Evolutionary conservation across 768 basidiomycete species (phyloP).

Genomic region (Suillus subaureus): DNA sequence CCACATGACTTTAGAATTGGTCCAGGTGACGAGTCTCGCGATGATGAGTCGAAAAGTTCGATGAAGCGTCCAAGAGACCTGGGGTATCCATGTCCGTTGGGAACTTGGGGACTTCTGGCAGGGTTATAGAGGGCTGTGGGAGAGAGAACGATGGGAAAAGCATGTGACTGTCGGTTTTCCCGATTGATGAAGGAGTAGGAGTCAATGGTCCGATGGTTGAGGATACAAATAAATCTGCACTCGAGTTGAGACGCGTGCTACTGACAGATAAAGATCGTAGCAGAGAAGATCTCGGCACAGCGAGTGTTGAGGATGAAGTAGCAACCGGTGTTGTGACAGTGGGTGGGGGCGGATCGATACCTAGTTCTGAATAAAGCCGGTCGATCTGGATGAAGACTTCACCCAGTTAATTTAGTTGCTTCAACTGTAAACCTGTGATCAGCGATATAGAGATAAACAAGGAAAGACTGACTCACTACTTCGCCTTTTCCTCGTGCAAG

Average conservation of each 20-base stretch:
- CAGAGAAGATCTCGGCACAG: conserved; percentile 37
- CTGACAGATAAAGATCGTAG: conserved; percentile 49
- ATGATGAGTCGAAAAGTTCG: conserved; percentile 50
- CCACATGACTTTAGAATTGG: conserved; percentile 38
- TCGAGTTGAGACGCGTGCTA: neutral
- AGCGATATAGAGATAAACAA: conserved; percentile 10
- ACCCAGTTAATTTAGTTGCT: conserved; percentile 51
- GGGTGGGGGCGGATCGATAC: conserved; percentile 61
- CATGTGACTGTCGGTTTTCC: conserved; percentile 18
- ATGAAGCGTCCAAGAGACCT: conserved; percentile 50
- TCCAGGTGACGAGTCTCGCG: conserved; percentile 24
- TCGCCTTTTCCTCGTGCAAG: no score
- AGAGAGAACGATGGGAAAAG: no score
- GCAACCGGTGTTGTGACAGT: conserved; percentile 43
- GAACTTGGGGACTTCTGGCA: conserved; percentile 17
- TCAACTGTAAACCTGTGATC: conserved; percentile 45
- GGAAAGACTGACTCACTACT: conserved; percentile 12
- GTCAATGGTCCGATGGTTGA: no score
- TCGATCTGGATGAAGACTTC: conserved; percentile 74
- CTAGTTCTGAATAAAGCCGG: conserved; percentile 82
- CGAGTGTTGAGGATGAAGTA: conserved; percentile 42
- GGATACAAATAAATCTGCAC: no score
- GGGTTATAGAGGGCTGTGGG: neutral
- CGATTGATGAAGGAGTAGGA: conserved; percentile 26
- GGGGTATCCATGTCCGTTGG: no score